A percentile compares a stretch with the other conserved stretches of the same genome.
Conservation (phyloP, 2,329 filamentous ascomycete genomes). For the Neopestalotiopsis rosae region DNA sequence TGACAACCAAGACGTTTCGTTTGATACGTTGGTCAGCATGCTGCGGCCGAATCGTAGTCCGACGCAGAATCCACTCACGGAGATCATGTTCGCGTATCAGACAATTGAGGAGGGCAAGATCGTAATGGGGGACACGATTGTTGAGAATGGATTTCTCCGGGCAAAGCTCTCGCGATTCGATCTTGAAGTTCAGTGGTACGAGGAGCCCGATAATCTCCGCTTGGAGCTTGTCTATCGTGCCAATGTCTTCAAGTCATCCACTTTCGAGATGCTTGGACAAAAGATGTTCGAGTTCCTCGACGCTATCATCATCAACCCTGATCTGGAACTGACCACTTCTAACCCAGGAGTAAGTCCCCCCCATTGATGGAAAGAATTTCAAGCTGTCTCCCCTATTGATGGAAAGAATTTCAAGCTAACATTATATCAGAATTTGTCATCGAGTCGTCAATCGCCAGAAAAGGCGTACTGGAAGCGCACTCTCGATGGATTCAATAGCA, state of each 20-base stretch:
- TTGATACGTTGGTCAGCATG: background rate
- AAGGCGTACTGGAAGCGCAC: background rate
- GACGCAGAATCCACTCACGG: background rate
- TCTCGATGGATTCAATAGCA: background rate
- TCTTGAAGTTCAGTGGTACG: conserved; percentile 1
- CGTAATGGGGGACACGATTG: background rate
- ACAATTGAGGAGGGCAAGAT: background rate
- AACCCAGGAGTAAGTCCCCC: background rate
- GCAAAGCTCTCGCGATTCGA: background rate
- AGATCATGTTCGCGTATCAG: background rate
- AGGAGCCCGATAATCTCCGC: background rate
- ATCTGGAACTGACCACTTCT: background rate
- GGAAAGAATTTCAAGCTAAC: background rate
- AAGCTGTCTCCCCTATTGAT: background rate
- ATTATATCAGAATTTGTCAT: background rate
- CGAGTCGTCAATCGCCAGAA: background rate
- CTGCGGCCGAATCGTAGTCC: background rate
- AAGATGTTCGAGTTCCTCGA: background rate
- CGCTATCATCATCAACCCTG: background rate
- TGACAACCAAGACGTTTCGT: conserved; percentile 1
- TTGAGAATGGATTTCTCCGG: background rate
- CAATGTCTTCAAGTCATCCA: background rate
- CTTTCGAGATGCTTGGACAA: background rate
- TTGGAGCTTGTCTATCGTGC: background rate
- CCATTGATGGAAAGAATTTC: background rate